A percentile compares a stretch with the other conserved stretches of the same genome.
These are phyloP conservation scores for Dillenia suffruticosa DNA, from an alignment of 164 flowering plant genomes.

Conservation along the genomic window DNA sequence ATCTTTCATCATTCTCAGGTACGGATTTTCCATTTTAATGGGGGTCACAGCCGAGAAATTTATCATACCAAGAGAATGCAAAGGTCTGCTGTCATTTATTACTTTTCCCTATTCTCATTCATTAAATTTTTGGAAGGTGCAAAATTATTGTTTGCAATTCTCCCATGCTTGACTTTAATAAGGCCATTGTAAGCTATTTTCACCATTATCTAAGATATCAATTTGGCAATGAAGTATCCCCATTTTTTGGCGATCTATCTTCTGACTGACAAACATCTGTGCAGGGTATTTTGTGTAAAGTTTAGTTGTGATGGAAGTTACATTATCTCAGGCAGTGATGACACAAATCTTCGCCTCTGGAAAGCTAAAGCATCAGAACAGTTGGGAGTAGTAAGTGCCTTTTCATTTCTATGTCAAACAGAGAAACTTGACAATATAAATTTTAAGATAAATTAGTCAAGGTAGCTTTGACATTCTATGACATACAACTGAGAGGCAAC, in stretches of 20 bases:
- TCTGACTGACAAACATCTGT: slow-evolving; percentile 5
- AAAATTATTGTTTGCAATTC: no score
- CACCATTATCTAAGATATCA: no score
- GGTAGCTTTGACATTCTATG: no score
- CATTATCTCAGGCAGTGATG: slow-evolving; percentile 93
- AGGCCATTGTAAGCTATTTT: no score
- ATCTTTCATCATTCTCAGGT: slow-evolving; percentile 40
- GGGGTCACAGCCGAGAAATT: slow-evolving; percentile 89
- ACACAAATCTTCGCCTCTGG: slow-evolving; percentile 92
- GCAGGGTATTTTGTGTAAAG: slow-evolving; percentile 85
- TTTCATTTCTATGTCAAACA: background rate
- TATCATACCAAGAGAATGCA: slow-evolving; percentile 99
- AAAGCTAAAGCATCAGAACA: slow-evolving; percentile 98
- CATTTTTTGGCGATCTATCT: no score
- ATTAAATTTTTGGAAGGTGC: background rate
- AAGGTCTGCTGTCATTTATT: slow-evolving; percentile 39
- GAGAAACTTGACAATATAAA: no score
- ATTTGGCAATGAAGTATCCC: no score
- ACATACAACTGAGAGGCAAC: no score
- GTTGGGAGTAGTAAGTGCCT: slow-evolving; percentile 81
- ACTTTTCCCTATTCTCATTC: background rate
- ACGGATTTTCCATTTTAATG: slow-evolving; percentile 85
- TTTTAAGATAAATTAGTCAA: no score
- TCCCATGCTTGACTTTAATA: no score
- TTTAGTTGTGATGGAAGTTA: slow-evolving; percentile 81